A percentile compares a stretch with the other conserved stretches of the same genome.
phyloP scores from a whole-genome alignment of 306 rosid genomes.

The Cucumis melo region DNA sequence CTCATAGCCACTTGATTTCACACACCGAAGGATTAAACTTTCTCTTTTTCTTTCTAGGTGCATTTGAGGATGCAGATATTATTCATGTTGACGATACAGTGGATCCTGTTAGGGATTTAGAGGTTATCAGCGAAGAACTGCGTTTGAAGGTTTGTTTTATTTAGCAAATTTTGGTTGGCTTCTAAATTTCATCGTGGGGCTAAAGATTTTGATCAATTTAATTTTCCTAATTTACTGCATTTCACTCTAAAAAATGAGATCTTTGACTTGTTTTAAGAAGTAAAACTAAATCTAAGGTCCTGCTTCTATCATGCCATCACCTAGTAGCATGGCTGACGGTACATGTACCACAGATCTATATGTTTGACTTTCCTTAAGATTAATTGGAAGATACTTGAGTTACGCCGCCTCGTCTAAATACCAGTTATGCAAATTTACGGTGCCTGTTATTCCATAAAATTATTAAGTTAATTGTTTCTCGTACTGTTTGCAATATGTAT shows the following conservation, averaged over 20 bases:
- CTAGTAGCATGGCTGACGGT: not conserved
- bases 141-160: constrained; percentile 59
- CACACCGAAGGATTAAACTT: not conserved
- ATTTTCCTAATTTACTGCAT: not conserved
- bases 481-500: not conserved
- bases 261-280: not conserved
- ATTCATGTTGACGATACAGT: constrained; percentile 87
- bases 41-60: constrained; percentile 33
- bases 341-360: not conserved
- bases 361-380: not conserved
- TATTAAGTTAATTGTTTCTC: not conserved
- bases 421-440: not conserved
- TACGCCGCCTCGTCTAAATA: not conserved
- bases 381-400: not conserved
- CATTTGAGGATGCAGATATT: constrained; percentile 94
- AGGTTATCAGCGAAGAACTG: constrained; percentile 67
- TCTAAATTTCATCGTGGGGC: not conserved
- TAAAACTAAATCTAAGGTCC: not conserved
- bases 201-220: not conserved
- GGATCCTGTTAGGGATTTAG: constrained; percentile 98
- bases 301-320: not conserved
- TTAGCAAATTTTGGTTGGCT: not conserved
- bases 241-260: not conserved
- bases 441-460: not conserved
- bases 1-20: not conserved